These are phyloP conservation scores for Backusella mclennaniae DNA, from an alignment of 192 early-diverging fungal genomes.

Conservation along the genomic window DNA sequence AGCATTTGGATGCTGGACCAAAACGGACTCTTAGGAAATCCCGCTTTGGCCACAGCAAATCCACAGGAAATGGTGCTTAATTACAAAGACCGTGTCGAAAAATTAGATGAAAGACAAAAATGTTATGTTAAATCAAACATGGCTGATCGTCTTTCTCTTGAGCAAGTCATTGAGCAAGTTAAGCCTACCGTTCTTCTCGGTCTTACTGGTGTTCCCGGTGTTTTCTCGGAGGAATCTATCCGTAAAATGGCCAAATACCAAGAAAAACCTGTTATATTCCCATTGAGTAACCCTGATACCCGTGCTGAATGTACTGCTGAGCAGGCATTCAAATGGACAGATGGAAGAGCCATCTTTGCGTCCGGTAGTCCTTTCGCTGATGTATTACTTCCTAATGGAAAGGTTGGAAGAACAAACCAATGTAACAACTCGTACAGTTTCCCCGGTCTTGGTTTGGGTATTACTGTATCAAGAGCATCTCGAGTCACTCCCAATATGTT, in stretches of 20 bases:
- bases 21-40: constrained; percentile 47
- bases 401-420: constrained; percentile 45
- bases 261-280: constrained; percentile 51
- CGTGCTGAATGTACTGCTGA: constrained; percentile 56
- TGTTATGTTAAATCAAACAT: constrained; percentile 49
- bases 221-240: constrained; percentile 50
- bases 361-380: constrained; percentile 53
- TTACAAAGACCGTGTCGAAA: constrained; percentile 15
- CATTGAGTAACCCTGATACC: constrained; percentile 50
- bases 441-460: constrained; percentile 51
- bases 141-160: constrained; percentile 44
- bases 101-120: constrained; percentile 46
- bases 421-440: constrained; percentile 52
- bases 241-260: constrained; percentile 52
- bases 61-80: constrained; percentile 8
- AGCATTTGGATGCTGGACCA: constrained; percentile 57
- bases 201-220: constrained; percentile 46
- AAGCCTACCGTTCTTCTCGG: constrained; percentile 53
- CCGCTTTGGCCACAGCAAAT: constrained; percentile 32
- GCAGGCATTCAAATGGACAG: constrained; percentile 53
- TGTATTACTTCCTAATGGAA: constrained; percentile 45
- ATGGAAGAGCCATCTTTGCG: constrained; percentile 54
- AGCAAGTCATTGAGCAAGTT: constrained; percentile 48
- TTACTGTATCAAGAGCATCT: constrained; percentile 48
- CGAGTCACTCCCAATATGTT: constrained; percentile 54